Evolutionary conservation across 2,329 filamentous ascomycete genomes (phyloP), one percentile per base, ranked within the genome.

Genomic region (Cytospora paraplurivora): DNA sequence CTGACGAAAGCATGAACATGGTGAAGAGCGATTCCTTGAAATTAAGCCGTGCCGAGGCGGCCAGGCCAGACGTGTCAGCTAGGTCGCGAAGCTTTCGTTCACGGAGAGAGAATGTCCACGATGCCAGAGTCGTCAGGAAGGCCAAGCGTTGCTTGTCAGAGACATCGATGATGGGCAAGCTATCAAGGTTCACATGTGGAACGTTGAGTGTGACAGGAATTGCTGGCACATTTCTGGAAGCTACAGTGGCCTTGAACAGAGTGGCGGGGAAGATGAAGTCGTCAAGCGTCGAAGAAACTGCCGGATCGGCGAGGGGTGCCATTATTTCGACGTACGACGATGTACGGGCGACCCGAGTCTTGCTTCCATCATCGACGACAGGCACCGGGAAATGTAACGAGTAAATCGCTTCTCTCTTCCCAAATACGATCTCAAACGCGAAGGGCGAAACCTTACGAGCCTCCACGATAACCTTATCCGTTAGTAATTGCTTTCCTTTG

Each of bases 21-120:
- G 76, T 77, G 63, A 79, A 79, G 12, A 83, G 59, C 0, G 79
- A 78, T 63, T 82, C 78, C 65, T 83, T 83, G 70, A 83, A 79
- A 68, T 80, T 78, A 57, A 80, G 68, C 0, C 79, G 75, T 4
- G 71, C 62, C 3, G 78, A 72, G 0, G 70, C 49, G 6, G 72
- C 64, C 17, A 75, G 67, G 33, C 63, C 67, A 1, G 64, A 64
- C 17, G 62, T 61, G 13, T 70, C 63, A 4, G 68, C 61, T 1
- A 68, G 62, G 0, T 76, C 70, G 4, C 79, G 76, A 1, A 78
- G 59, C 3, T 57, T 61, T 60, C 74, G 77, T 67, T 83, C 81
- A 15, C 76, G 74, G 1, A 70, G 49, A 1, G 79, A 81, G 69
- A 81, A 81, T 35, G 74, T 75, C 38, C 76, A 69, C 1, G 76